These are phyloP conservation scores for Talaromyces marneffei DNA, from an alignment of 2,329 filamentous ascomycete genomes.

Conservation along the genomic window DNA sequence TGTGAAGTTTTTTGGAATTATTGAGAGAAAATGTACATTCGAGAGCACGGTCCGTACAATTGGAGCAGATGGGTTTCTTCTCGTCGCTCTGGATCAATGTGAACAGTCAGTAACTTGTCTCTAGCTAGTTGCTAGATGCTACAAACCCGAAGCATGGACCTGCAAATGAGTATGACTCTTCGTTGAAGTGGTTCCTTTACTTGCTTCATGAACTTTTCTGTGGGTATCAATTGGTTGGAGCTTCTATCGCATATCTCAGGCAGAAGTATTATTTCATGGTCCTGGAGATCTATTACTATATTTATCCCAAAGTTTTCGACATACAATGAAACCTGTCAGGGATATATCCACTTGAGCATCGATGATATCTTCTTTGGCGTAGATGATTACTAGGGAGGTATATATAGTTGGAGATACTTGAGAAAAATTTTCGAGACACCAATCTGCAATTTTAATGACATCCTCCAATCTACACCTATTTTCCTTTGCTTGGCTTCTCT, in stretches of 20 bases:
- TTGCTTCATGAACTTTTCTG: neutral
- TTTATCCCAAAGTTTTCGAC: neutral
- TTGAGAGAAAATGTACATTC: slow-evolving; percentile 1
- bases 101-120: neutral
- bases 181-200: neutral
- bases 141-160: neutral
- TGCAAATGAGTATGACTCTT: neutral
- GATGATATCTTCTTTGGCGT: neutral
- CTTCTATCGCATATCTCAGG: neutral
- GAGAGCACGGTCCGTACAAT: neutral
- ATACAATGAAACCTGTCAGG: neutral
- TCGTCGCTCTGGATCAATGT: slow-evolving; percentile 6
- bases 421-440: neutral
- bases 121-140: too few relatives aligned
- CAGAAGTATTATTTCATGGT: neutral
- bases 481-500: neutral
- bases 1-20: neutral
- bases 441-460: too few relatives aligned
- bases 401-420: neutral
- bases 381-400: neutral
- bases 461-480: slow-evolving; percentile 25
- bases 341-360: neutral
- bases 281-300: neutral
- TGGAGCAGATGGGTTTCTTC: slow-evolving; percentile 6
- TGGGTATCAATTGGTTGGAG: neutral